phyloP scores from a whole-genome alignment of 169 alveolate species.

The Babesia ovata region DNA sequence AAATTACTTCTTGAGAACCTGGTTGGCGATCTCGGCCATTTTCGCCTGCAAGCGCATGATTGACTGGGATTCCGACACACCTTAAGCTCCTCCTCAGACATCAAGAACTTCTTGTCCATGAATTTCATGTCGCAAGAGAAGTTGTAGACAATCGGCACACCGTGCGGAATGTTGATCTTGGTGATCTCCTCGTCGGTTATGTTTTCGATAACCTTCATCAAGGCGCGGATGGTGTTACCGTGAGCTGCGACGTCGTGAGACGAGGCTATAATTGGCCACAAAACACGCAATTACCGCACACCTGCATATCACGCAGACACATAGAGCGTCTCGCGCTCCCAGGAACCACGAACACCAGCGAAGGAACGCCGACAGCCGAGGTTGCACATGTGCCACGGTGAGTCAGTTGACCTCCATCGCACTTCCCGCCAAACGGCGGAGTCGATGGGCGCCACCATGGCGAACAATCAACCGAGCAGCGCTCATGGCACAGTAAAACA shows the following conservation, averaged over 20 bases:
- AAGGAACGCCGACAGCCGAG: too few relatives aligned
- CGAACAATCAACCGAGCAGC: too few relatives aligned
- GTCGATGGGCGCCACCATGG: too few relatives aligned
- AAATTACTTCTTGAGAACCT: slow-evolving; percentile 89
- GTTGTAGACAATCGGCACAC: slow-evolving; percentile 95
- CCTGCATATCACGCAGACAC: too few relatives aligned
- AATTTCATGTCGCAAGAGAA: slow-evolving; percentile 90
- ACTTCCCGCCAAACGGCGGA: too few relatives aligned
- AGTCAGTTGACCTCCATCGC: too few relatives aligned
- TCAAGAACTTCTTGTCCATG: slow-evolving; percentile 88
- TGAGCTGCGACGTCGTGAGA: slow-evolving; percentile 87
- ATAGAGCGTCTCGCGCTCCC: too few relatives aligned
- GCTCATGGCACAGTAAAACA: too few relatives aligned
- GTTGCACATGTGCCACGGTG: too few relatives aligned
- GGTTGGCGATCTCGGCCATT: slow-evolving; percentile 93
- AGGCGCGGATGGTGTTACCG: slow-evolving; percentile 97
- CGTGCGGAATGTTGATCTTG: slow-evolving; percentile 96
- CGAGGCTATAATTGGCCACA: not conserved
- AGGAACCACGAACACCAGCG: too few relatives aligned
- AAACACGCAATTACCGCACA: not conserved
- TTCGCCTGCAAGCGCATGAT: slow-evolving; percentile 66
- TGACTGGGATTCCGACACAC: slow-evolving; percentile 26
- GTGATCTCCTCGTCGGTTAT: slow-evolving; percentile 92
- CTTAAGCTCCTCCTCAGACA: slow-evolving; percentile 89
- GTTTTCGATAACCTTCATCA: slow-evolving; percentile 92